Conservation (phyloP, 371 early-diverging fungal genomes). For the Haplosporangium sp. region DNA sequence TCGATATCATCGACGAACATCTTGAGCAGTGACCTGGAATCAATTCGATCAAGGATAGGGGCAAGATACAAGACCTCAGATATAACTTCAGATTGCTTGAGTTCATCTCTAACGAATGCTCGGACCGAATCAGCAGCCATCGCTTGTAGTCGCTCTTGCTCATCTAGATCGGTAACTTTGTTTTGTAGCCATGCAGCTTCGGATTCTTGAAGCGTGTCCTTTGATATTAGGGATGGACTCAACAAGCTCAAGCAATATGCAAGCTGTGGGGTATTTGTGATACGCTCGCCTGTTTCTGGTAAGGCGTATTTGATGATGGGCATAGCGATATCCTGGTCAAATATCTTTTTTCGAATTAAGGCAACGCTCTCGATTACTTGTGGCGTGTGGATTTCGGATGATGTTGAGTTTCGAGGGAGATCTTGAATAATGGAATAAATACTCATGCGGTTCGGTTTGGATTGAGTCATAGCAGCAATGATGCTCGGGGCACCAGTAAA, state of each 20-base stretch:
- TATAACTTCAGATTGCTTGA: background rate
- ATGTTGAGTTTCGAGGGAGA: no score
- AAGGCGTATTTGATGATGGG: background rate
- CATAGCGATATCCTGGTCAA: background rate
- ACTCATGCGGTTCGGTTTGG: no score
- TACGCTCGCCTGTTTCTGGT: background rate
- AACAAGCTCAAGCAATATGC: background rate
- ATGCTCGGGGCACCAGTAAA: no score
- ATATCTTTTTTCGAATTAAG: background rate
- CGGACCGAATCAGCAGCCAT: constrained; percentile 2
- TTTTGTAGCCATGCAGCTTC: background rate
- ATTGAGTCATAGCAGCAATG: no score
- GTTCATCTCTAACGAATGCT: constrained; percentile 6
- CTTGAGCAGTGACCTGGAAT: constrained; percentile 7
- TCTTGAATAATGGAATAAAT: no score
- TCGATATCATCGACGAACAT: constrained; percentile 1
- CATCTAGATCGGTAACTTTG: background rate
- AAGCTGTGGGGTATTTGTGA: background rate
- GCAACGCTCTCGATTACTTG: no score
- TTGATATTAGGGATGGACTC: background rate
- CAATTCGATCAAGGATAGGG: background rate
- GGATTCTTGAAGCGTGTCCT: background rate
- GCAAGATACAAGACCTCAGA: constrained; percentile 10
- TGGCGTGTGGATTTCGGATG: no score
- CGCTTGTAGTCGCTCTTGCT: constrained; percentile 9